These are phyloP conservation scores for Polyporus arcularius DNA, from an alignment of 768 basidiomycete species.

Conservation along the genomic window DNA sequence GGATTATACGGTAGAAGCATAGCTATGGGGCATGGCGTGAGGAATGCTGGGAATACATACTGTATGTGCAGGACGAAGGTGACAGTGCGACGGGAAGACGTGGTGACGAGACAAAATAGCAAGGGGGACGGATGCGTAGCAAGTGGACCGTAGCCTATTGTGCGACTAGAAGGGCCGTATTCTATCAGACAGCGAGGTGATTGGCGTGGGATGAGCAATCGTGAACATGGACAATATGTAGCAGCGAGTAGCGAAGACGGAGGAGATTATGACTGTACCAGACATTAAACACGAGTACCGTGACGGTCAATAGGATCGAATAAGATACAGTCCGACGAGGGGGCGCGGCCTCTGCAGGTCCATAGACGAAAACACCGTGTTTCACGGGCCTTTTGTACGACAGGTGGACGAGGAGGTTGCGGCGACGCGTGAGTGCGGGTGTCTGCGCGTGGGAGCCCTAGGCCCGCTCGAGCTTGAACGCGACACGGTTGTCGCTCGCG, in stretches of 20 bases:
- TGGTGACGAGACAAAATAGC: conserved; percentile 18
- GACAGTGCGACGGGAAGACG: conserved; percentile 17
- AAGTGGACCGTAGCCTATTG: conserved; percentile 20
- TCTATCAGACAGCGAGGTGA: conserved; percentile 19
- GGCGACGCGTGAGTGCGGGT: not conserved
- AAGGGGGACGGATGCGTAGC: conserved; percentile 18
- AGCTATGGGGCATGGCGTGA: conserved; percentile 20
- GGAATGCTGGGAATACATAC: conserved; percentile 22
- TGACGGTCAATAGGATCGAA: conserved; percentile 22
- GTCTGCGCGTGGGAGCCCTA: conserved; percentile 15
- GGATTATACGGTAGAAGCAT: conserved; percentile 19
- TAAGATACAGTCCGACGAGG: conserved; percentile 22
- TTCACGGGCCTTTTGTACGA: conserved; percentile 17
- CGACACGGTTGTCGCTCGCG: conserved; percentile 66
- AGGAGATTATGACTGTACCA: conserved; percentile 17
- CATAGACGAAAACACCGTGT: conserved; percentile 9
- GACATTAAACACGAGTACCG: conserved; percentile 21
- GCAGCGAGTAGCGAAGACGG: conserved; percentile 8
- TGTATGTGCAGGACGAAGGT: conserved; percentile 20
- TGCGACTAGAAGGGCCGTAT: conserved; percentile 23
- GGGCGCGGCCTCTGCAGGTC: conserved; percentile 13
- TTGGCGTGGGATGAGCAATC: conserved; percentile 13
- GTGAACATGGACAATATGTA: not conserved
- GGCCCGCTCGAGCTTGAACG: conserved; percentile 71
- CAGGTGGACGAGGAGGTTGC: not conserved